These are phyloP conservation scores for Kuraishia piskuri DNA, from an alignment of 805 yeast genomes.

Conservation along the genomic window DNA sequence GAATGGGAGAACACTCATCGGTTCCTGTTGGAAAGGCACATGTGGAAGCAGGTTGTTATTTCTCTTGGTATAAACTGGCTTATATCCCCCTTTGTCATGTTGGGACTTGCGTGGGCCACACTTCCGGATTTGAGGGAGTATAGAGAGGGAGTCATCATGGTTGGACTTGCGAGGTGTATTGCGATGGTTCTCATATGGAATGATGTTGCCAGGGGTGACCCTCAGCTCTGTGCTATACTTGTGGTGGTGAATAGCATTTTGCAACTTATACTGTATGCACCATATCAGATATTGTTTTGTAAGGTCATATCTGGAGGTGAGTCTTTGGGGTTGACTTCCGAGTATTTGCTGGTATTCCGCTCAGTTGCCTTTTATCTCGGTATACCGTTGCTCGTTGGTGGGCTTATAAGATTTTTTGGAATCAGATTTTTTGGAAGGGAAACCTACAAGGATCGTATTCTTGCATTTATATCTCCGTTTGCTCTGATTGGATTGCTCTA, in stretches of 20 bases:
- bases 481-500: slow-evolving; percentile 43
- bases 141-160: slow-evolving; percentile 47
- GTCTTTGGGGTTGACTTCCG: slow-evolving; percentile 9
- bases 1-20: slow-evolving; percentile 36
- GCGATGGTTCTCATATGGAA: slow-evolving; percentile 60
- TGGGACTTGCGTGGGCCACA: slow-evolving; percentile 45
- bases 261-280: slow-evolving; percentile 45
- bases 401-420: slow-evolving; percentile 28
- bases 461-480: slow-evolving; percentile 38
- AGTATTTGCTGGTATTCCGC: slow-evolving; percentile 33
- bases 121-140: slow-evolving; percentile 39
- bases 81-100: slow-evolving; percentile 47
- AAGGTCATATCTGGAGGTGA: slow-evolving; percentile 27
- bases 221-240: slow-evolving; percentile 39
- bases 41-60: slow-evolving; percentile 23
- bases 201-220: slow-evolving; percentile 44
- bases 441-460: slow-evolving; percentile 23
- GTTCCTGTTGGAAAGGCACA: slow-evolving; percentile 13
- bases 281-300: slow-evolving; percentile 38
- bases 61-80: slow-evolving; percentile 46
- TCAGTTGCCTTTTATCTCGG: slow-evolving; percentile 48
- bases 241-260: slow-evolving; percentile 42
- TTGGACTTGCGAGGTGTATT: slow-evolving; percentile 52
- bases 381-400: slow-evolving; percentile 39
- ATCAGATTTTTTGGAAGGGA: slow-evolving; percentile 20